Base-by-base conservation (phyloP, 1,284 basidiomycete genomes). In the Heterobasidion annosum region DNA sequence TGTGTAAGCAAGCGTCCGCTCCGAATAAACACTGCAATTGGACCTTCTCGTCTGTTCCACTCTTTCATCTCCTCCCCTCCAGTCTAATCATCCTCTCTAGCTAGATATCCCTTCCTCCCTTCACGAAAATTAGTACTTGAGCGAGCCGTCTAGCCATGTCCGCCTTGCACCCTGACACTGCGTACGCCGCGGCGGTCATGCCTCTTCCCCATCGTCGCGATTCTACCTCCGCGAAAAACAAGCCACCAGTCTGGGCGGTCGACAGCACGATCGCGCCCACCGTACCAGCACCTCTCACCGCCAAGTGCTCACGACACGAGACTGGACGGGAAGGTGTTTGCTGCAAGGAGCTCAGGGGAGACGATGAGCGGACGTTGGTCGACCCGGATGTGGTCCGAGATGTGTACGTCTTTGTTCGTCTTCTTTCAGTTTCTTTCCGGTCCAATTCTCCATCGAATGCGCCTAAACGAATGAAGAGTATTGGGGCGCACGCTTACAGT, bases 301-400 rank as follows among this genome's bases (percentile, higher is more conserved):
- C 78, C 12, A 83, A 83, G 65, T 91, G 89, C 64, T 77, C 78
- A 45, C 70, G 77, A 55, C 72, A 80, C 55, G 67, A 70, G 43
- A 73, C 68, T 13, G 65, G 75, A 8, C 68, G 76, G 45, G 78
- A 79, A 51, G 87, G 84, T 2, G 70, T 91, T 2, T 93, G 91
- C 69, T 93, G 91, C 70, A 88, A 89, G 62, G 87, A 92, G 55
- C 78, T 93, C 55, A 89, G 82, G 62, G 79, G 75, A 47, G 79
- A 83, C 8, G 88, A 93, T 55, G 84, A 93, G 58, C 78, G 91
- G 16, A 83, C 78, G 0, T 75, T 94, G 42, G 75, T 95, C 54
- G 82, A 94, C 65, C 92, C 93, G 1, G 92, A 94, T 62, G 72
- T 93, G 53, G 78, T 95, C 18, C 82, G 91, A 15, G 92, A 94